Conservation (phyloP, 108 stramenopile species). For the Nitzschia sp. region DNA sequence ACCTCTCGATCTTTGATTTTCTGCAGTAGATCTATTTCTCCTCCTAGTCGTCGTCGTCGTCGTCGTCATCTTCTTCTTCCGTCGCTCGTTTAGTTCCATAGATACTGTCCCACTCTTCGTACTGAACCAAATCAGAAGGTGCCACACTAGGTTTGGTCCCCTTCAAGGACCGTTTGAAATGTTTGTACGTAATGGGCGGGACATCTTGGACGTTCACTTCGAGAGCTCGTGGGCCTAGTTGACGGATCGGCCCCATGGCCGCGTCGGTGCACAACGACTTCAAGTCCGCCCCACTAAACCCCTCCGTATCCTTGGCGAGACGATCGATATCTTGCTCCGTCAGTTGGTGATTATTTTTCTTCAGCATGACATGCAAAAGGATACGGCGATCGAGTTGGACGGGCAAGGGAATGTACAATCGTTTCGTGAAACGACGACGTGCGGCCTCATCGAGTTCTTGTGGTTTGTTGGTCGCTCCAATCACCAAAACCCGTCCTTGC, state of each 20-base stretch:
- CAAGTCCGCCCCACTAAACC: constrained; percentile 95
- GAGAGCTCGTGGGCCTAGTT: constrained; percentile 67
- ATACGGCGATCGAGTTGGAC: constrained; percentile 65
- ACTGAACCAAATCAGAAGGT: constrained; percentile 70
- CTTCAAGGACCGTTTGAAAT: constrained; percentile 82
- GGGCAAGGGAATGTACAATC: constrained; percentile 97
- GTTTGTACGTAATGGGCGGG: constrained; percentile 86
- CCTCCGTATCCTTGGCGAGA: constrained; percentile 78
- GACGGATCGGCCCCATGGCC: constrained; percentile 93
- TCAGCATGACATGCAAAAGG: constrained; percentile 81
- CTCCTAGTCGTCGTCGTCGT: constrained; percentile 31
- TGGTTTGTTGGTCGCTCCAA: constrained; percentile 98
- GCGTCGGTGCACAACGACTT: constrained; percentile 91
- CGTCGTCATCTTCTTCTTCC: constrained; percentile 48
- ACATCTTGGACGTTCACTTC: constrained; percentile 69
- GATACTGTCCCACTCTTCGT: constrained; percentile 74
- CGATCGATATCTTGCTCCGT: constrained; percentile 62
- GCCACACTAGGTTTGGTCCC: constrained; percentile 89
- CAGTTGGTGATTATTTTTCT: constrained; percentile 79
- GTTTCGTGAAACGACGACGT: constrained; percentile 89
- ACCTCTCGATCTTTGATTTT: no score
- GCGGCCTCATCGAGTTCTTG: constrained; percentile 99
- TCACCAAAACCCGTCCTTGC: constrained; percentile 88
- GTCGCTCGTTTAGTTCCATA: constrained; percentile 64
- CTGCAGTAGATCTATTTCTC: no score